A percentile compares a stretch with the other conserved stretches of the same genome.
phyloP scores from a whole-genome alignment of 192 early-diverging fungal species.

The Backusella circina region DNA sequence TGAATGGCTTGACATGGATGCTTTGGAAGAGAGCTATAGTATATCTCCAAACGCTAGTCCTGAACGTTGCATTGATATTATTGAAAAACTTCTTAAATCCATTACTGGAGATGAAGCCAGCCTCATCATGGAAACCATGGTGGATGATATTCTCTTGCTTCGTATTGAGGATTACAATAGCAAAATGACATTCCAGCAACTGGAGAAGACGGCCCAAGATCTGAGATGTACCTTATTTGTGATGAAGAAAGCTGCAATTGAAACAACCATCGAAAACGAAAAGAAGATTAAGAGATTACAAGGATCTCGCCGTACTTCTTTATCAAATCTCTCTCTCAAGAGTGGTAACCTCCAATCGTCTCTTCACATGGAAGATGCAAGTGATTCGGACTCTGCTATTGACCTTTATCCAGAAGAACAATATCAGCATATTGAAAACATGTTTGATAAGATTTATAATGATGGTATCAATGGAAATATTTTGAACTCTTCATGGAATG shows the following conservation, averaged over 20 bases:
- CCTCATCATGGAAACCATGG: constrained; percentile 46
- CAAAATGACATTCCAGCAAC: constrained; percentile 39
- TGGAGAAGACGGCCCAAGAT: constrained; percentile 49
- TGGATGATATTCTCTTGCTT: constrained; percentile 52
- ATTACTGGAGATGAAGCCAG: constrained; percentile 39
- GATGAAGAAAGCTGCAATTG: constrained; percentile 55
- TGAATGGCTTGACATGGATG: constrained; percentile 25
- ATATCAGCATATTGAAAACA: constrained; percentile 10
- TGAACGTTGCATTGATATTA: constrained; percentile 43
- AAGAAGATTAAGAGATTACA: constrained; percentile 24
- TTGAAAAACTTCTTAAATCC: constrained; percentile 41
- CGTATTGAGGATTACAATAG: constrained; percentile 42
- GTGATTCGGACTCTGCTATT: constrained; percentile 25
- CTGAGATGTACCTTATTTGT: constrained; percentile 47
- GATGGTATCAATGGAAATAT: constrained; percentile 23
- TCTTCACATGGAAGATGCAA: neutral
- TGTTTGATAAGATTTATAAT: constrained; percentile 34
- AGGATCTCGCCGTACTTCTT: constrained; percentile 4
- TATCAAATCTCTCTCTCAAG: neutral
- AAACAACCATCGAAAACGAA: constrained; percentile 33
- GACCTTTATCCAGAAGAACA: constrained; percentile 13
- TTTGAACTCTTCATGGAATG: neutral
- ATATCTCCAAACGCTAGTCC: constrained; percentile 34
- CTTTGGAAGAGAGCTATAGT: constrained; percentile 23
- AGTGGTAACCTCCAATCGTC: neutral